Conservation (phyloP, 306 rosid species). For the Dryas octopetala region DNA sequence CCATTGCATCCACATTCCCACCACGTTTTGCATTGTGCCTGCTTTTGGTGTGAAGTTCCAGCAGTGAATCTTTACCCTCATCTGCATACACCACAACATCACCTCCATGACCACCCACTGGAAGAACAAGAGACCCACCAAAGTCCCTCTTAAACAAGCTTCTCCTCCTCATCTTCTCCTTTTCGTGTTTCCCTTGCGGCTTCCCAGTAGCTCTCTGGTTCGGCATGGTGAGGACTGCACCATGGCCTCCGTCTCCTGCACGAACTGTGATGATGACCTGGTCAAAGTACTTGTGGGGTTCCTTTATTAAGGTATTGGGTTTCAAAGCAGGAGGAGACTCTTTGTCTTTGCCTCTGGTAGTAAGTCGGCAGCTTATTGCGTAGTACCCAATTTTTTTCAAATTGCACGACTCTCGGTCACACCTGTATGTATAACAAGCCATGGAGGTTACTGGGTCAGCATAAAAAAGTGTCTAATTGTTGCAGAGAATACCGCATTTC, state of each 20-base stretch:
- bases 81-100: conserved; percentile 88
- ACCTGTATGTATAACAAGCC: conserved; percentile 21
- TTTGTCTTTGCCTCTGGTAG: conserved; percentile 20
- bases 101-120: conserved; percentile 83
- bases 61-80: conserved; percentile 60
- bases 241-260: conserved; percentile 90
- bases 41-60: conserved; percentile 58
- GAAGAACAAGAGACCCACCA: conserved; percentile 77
- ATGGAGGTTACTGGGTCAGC: neutral
- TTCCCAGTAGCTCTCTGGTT: conserved; percentile 25
- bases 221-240: conserved; percentile 60
- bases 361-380: conserved; percentile 37
- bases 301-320: conserved; percentile 38
- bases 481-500: neutral
- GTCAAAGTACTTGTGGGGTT: conserved; percentile 87
- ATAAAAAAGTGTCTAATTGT: too few species aligned
- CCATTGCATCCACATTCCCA: conserved; percentile 88
- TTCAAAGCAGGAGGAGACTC: conserved; percentile 30
- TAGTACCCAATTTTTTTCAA: conserved; percentile 1
- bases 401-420: neutral
- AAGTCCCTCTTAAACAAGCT: conserved; percentile 67
- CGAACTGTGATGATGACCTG: conserved; percentile 80
- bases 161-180: conserved; percentile 46
- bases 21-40: conserved; percentile 73
- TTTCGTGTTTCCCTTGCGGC: conserved; percentile 41